Evolutionary conservation across 768 basidiomycete species (phyloP).

Genomic region (Postia placenta): DNA sequence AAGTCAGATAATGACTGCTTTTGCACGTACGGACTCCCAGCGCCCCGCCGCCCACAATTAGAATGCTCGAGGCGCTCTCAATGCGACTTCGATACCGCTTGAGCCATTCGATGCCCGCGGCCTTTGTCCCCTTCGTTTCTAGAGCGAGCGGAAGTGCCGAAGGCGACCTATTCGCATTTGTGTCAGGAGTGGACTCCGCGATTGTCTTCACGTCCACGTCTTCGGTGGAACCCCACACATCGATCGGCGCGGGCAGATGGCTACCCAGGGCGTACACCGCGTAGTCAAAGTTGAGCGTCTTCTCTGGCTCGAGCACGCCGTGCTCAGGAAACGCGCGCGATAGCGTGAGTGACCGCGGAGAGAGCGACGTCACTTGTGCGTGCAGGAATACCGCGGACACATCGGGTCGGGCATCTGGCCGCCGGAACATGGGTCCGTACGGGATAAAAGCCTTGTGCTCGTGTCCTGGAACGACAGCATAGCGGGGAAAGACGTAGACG

Average conservation of each 20-base stretch:
- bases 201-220: slow-evolving; percentile 3
- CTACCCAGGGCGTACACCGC: slow-evolving; percentile 58
- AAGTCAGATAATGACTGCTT: neutral
- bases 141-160: neutral
- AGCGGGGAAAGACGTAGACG: slow-evolving; percentile 52
- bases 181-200: neutral
- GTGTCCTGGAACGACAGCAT: slow-evolving; percentile 51
- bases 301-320: slow-evolving; percentile 26
- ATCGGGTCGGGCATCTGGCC: slow-evolving; percentile 7
- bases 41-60: slow-evolving; percentile 69
- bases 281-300: slow-evolving; percentile 45
- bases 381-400: slow-evolving; percentile 31
- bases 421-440: slow-evolving; percentile 40
- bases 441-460: slow-evolving; percentile 68
- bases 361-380: slow-evolving; percentile 38
- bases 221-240: slow-evolving; percentile 40
- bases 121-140: slow-evolving; percentile 25
- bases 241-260: slow-evolving; percentile 45
- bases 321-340: slow-evolving; percentile 43
- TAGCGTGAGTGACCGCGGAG: slow-evolving; percentile 35
- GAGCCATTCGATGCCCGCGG: slow-evolving; percentile 45
- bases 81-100: slow-evolving; percentile 43
- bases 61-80: slow-evolving; percentile 40
- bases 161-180: neutral
- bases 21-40: slow-evolving; percentile 58